Percentiles rank a stretch among this genome's conserved stretches.
Conservation (phyloP, 116 monocot genomes). For the Posidonia oceanica region DNA sequence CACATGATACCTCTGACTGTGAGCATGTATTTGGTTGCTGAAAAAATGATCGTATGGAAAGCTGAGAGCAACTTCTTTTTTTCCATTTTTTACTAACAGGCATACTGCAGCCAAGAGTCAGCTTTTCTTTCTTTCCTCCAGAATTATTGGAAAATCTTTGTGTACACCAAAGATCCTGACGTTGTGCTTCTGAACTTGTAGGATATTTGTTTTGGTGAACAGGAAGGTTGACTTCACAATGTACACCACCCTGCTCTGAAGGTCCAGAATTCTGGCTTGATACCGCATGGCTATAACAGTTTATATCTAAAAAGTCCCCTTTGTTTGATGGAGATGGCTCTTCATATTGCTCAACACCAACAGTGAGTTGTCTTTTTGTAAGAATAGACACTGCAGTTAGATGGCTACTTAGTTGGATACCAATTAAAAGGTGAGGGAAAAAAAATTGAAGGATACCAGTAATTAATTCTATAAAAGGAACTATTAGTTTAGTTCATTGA, state of each 20-base stretch:
- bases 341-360: constrained; percentile 1
- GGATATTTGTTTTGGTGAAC: background rate
- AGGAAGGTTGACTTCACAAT: background rate
- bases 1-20: constrained; percentile 7
- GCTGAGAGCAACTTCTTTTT: background rate
- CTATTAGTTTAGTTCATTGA: background rate
- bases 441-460: background rate
- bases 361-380: constrained; percentile 25
- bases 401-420: background rate
- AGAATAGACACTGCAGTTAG: constrained; percentile 65
- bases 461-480: background rate
- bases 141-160: background rate
- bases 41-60: constrained; percentile 67
- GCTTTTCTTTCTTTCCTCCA: background rate
- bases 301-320: constrained; percentile 13
- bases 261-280: constrained; percentile 12
- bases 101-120: background rate
- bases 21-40: constrained; percentile 23
- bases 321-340: constrained; percentile 4
- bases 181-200: background rate
- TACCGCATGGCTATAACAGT: constrained; percentile 8
- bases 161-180: constrained; percentile 2
- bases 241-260: constrained; percentile 12
- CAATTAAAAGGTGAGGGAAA: background rate
- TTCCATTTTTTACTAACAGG: background rate